Evolutionary conservation across 768 basidiomycete genomes (phyloP).

Genomic region (Serpula lacrymans): DNA sequence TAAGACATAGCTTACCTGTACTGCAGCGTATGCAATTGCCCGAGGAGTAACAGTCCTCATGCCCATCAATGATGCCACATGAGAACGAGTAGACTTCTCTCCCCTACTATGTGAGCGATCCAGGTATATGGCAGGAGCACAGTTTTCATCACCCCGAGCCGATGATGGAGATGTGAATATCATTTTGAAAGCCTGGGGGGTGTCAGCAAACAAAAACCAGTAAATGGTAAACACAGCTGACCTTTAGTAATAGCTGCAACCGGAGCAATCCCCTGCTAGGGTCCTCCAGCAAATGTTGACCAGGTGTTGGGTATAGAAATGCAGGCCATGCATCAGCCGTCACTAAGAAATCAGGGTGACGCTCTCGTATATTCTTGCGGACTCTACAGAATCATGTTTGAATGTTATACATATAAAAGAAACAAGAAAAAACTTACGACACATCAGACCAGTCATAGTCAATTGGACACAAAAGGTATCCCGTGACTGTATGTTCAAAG

Average conservation of each 20-base stretch:
- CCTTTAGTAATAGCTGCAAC: slow-evolving; percentile 13
- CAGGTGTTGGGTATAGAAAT: slow-evolving; percentile 15
- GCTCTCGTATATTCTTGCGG: slow-evolving; percentile 9
- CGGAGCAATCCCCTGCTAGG: slow-evolving; percentile 16
- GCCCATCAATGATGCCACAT: slow-evolving; percentile 6
- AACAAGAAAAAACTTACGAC: neutral
- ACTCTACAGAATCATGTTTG: neutral
- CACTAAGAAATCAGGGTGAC: slow-evolving; percentile 11
- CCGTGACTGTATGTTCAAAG: slow-evolving; percentile 5
- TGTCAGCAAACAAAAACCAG: neutral
- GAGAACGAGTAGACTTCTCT: slow-evolving; percentile 6
- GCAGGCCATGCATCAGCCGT: slow-evolving; percentile 15
- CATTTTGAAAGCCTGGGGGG: slow-evolving; percentile 12
- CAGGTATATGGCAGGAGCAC: no score
- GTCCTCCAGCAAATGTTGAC: slow-evolving; percentile 6
- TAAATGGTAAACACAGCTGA: slow-evolving; percentile 1
- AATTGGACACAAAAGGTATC: slow-evolving; percentile 2
- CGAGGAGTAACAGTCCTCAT: slow-evolving; percentile 14
- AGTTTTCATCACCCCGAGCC: neutral
- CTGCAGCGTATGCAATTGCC: slow-evolving; percentile 20
- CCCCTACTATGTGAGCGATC: neutral
- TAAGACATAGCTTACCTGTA: slow-evolving; percentile 15
- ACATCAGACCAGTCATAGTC: slow-evolving; percentile 7
- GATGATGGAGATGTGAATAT: slow-evolving; percentile 20
- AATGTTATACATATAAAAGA: no score